Conservation (phyloP, 495 filamentous ascomycete species). For the Hypoxylon perforatum region DNA sequence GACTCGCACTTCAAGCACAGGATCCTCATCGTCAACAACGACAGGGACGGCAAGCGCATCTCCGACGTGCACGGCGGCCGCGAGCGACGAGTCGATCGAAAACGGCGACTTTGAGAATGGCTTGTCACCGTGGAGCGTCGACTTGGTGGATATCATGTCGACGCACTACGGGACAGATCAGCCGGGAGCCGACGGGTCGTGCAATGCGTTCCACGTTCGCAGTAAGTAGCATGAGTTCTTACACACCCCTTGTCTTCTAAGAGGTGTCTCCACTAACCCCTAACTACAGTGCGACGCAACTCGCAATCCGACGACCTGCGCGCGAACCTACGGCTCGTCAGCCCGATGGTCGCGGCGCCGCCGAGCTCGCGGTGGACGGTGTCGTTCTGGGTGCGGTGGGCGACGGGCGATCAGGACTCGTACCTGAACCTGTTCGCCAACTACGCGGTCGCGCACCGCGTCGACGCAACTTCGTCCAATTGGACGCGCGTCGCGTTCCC, state of each 20-base stretch:
- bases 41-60: not conserved
- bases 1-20: slow-evolving; percentile 3
- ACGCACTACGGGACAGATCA: slow-evolving; percentile 29
- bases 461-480: slow-evolving; percentile 10
- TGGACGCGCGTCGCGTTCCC: slow-evolving; percentile 33
- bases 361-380: slow-evolving; percentile 27
- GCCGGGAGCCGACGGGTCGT: slow-evolving; percentile 36
- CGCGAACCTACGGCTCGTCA: slow-evolving; percentile 40
- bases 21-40: not conserved
- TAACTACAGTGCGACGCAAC: slow-evolving; percentile 43
- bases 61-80: slow-evolving; percentile 9
- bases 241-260: no score
- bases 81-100: slow-evolving; percentile 25
- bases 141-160: slow-evolving; percentile 45
- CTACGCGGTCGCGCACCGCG: slow-evolving; percentile 26
- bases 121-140: slow-evolving; percentile 44
- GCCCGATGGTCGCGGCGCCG: slow-evolving; percentile 32
- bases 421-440: slow-evolving; percentile 36
- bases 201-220: slow-evolving; percentile 36
- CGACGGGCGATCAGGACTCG: slow-evolving; percentile 7
- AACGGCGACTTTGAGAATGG: slow-evolving; percentile 46
- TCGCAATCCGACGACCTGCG: slow-evolving; percentile 35
- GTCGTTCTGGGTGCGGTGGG: slow-evolving; percentile 39
- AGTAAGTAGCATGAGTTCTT: no score
- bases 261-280: no score